Percentiles rank a stretch among this genome's conserved stretches.
Evolutionary conservation across 2,329 filamentous ascomycete genomes (phyloP).

Genomic region (Chaetomiaceae sp.): DNA sequence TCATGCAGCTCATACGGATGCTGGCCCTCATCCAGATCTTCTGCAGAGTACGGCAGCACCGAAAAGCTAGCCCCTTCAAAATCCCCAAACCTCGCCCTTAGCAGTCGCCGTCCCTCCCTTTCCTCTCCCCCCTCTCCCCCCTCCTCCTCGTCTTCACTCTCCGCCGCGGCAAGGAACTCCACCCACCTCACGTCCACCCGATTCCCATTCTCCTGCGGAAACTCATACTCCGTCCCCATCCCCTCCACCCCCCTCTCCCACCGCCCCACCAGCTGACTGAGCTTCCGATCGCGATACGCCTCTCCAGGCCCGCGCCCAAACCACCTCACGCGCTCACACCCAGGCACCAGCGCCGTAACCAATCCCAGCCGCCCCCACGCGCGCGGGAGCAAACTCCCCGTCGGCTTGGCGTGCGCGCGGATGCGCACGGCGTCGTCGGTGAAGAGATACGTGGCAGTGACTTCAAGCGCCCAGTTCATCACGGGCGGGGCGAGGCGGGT

Average conservation of each 20-base stretch:
- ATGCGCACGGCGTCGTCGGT: constrained; percentile 42
- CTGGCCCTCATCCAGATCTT: constrained; percentile 45
- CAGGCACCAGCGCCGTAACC: constrained; percentile 39
- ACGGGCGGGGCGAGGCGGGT: constrained; percentile 56
- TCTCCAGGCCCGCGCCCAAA: constrained; percentile 63
- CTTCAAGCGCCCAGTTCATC: constrained; percentile 53
- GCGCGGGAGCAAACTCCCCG: constrained; percentile 43
- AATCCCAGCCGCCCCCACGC: constrained; percentile 60
- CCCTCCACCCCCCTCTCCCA: constrained; percentile 43
- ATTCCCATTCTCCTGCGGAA: constrained; percentile 62
- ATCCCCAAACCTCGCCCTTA: constrained; percentile 42
- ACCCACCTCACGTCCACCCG: constrained; percentile 58
- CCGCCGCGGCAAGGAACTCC: no score
- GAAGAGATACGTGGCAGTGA: constrained; percentile 50
- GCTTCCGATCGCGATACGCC: constrained; percentile 60
- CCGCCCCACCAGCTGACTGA: constrained; percentile 51
- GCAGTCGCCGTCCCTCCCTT: constrained; percentile 21
- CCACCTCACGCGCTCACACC: constrained; percentile 45
- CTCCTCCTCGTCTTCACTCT: no score
- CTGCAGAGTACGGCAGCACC: constrained; percentile 48
- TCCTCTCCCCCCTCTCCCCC: no score
- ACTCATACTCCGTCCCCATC: constrained; percentile 58
- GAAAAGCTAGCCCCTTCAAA: constrained; percentile 49
- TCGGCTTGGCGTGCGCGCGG: constrained; percentile 41
- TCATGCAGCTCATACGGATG: constrained; percentile 57